These are phyloP conservation scores for Pseudotulostoma volvatum DNA, from an alignment of 495 filamentous ascomycete genomes.

Conservation along the genomic window DNA sequence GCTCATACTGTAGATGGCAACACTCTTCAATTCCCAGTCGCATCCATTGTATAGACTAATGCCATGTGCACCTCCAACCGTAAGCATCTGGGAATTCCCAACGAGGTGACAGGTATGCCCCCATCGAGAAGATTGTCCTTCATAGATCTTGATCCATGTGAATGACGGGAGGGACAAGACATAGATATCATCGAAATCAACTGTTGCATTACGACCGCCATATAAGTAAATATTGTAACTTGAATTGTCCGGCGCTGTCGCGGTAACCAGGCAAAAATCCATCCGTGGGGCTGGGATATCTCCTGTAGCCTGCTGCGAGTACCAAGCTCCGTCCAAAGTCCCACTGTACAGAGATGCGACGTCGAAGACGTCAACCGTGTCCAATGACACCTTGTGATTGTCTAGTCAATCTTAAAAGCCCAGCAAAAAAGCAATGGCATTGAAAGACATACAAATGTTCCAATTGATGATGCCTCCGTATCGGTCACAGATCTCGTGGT, in stretches of 20 bases:
- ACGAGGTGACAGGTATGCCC: slow-evolving; percentile 24
- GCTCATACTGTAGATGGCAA: slow-evolving; percentile 22
- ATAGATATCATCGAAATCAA: slow-evolving; percentile 16
- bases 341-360: slow-evolving; percentile 13
- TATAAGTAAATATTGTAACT: slow-evolving; percentile 20
- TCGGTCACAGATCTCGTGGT: slow-evolving; percentile 10
- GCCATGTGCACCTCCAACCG: slow-evolving; percentile 18
- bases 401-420: not conserved
- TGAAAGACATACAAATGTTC: slow-evolving; percentile 6
- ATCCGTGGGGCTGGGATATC: slow-evolving; percentile 15
- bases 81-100: slow-evolving; percentile 21
- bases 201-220: slow-evolving; percentile 12
- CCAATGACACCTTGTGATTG: slow-evolving; percentile 14
- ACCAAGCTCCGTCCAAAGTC: slow-evolving; percentile 14
- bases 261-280: slow-evolving; percentile 17
- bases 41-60: slow-evolving; percentile 11
- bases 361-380: slow-evolving; percentile 22
- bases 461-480: slow-evolving; percentile 4
- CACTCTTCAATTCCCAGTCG: slow-evolving; percentile 22
- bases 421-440: not conserved
- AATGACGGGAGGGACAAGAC: slow-evolving; percentile 23
- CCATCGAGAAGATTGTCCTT: slow-evolving; percentile 18
- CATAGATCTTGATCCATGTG: not conserved
- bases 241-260: slow-evolving; percentile 16
- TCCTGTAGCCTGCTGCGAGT: slow-evolving; percentile 18